Conservation (phyloP, 2,329 filamentous ascomycete genomes). For the Aspergillus terreus region DNA sequence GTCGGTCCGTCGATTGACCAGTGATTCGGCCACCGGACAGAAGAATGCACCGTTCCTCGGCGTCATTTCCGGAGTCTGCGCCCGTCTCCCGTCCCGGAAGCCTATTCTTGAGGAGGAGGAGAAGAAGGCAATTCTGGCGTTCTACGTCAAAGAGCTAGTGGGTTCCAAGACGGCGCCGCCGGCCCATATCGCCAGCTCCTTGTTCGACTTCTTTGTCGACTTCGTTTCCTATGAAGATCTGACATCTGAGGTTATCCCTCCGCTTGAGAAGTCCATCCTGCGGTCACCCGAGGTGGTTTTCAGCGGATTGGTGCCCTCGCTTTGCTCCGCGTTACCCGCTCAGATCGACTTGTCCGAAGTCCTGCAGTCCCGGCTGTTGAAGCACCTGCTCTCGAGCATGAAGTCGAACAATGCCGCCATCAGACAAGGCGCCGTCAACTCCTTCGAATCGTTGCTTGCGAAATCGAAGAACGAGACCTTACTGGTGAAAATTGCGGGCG, state of each 20-base stretch:
- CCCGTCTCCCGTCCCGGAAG: conserved; percentile 63
- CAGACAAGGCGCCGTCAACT: conserved; percentile 68
- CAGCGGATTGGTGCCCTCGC: conserved; percentile 69
- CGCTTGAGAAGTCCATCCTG: conserved; percentile 83
- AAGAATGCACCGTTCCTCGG: conserved; percentile 77
- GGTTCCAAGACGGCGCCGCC: conserved; percentile 71
- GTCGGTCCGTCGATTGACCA: conserved; percentile 63
- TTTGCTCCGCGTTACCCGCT: conserved; percentile 66
- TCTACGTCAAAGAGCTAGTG: conserved; percentile 80
- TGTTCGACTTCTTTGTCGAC: conserved; percentile 76
- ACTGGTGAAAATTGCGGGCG: conserved; percentile 68
- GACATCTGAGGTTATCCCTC: conserved; percentile 69
- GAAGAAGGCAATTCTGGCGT: conserved; percentile 73
- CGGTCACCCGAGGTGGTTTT: conserved; percentile 87
- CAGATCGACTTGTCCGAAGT: conserved; percentile 73
- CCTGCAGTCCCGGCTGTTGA: conserved; percentile 69
- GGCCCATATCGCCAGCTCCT: conserved; percentile 65
- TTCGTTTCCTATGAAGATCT: conserved; percentile 75
- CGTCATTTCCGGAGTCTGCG: conserved; percentile 80
- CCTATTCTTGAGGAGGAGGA: conserved; percentile 58
- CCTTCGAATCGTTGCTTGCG: conserved; percentile 67
- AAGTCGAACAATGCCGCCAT: conserved; percentile 84
- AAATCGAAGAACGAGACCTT: conserved; percentile 57
- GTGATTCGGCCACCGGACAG: conserved; percentile 62
- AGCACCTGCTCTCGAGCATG: conserved; percentile 81